A percentile compares a stretch with the other conserved stretches of the same genome.
Conservation (phyloP, 352 stramenopile species). For the Globisporangium carolinianum region DNA sequence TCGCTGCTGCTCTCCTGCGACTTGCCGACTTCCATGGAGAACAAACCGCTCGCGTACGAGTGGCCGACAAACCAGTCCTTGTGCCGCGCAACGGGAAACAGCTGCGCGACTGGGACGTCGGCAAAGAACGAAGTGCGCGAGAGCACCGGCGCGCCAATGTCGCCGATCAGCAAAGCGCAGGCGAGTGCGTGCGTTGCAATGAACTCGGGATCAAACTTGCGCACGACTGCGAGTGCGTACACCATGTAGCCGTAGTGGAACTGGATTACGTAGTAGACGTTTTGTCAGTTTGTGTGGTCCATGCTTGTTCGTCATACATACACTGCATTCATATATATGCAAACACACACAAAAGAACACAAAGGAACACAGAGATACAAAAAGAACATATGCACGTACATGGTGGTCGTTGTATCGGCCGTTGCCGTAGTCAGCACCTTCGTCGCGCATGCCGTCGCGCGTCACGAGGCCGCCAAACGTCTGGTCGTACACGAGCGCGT, state of each 20-base stretch:
- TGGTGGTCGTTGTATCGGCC: constrained; percentile 87
- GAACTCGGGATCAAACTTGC: constrained; percentile 71
- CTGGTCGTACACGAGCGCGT: constrained; percentile 88
- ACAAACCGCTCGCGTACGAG: constrained; percentile 94
- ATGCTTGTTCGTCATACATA: neutral
- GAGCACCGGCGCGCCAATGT: constrained; percentile 57
- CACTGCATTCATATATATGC: neutral
- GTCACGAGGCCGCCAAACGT: constrained; percentile 90
- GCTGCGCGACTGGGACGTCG: constrained; percentile 34
- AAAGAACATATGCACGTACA: constrained; percentile 17
- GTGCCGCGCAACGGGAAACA: constrained; percentile 88
- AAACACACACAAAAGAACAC: neutral
- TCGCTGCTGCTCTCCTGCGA: constrained; percentile 95
- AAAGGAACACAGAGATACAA: too few relatives aligned
- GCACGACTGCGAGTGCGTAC: constrained; percentile 74
- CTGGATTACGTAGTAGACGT: constrained; percentile 23
- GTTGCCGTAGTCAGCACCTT: constrained; percentile 78
- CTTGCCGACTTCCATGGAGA: constrained; percentile 92
- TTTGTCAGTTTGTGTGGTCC: too few relatives aligned
- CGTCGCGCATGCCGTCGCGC: constrained; percentile 62
- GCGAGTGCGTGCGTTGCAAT: constrained; percentile 45
- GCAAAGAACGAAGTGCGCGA: constrained; percentile 42
- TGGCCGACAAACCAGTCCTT: constrained; percentile 97
- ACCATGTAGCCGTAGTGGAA: constrained; percentile 95
- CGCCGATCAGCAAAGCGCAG: constrained; percentile 50